Base-by-base conservation (phyloP, 345 rosid species). In the Draba incana region DNA sequence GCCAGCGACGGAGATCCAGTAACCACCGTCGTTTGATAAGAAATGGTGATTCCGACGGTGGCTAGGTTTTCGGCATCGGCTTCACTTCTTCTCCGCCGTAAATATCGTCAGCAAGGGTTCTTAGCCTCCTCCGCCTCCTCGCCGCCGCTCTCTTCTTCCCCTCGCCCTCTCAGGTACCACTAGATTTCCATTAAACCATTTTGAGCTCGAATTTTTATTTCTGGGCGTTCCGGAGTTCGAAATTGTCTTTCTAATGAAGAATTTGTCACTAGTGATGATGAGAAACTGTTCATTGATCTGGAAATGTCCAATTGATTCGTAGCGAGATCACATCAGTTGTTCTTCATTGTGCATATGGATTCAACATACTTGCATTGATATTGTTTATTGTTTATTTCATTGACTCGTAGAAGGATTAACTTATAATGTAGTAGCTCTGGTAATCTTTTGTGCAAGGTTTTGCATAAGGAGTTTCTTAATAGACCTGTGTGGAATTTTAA, bases 381-480 rank as follows among this genome's bases (percentile, higher is more conserved):
- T 20, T 20, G 20, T 20, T 20, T 27, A 30, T 30, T 15, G 28
- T 37, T 64, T 3, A 38, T 24, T 8, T 50, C 35, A 51, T 37
- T 52, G 59, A 52, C 8, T 66, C 51, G 10, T 48, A 7, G 1
- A 28, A 37, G 47, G 52, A 55, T 65, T 62, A 55, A 58, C 85
- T 81, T 58, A 83, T 75, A 41, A 47, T 74, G 76, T 77, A 79
- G 84, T 86, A 86, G 89, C 77, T 80, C 82, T 81, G 72, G 66
- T 81, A 59, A 75, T 84, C 68, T 62, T 63, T 27, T 81, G 69
- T 77, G 85, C 92, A 89, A 89, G 92, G 88, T 76, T 78, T 69
- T 82, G 77, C 78, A 70, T 57, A 64, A 49, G 64, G 73, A 60
- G 66, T 52, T 68, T 62, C 15, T 41, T 49, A 23, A 62, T 55